These are phyloP conservation scores for Haplosporangium sp. DNA, from an alignment of 371 early-diverging fungal genomes.

Conservation along the genomic window DNA sequence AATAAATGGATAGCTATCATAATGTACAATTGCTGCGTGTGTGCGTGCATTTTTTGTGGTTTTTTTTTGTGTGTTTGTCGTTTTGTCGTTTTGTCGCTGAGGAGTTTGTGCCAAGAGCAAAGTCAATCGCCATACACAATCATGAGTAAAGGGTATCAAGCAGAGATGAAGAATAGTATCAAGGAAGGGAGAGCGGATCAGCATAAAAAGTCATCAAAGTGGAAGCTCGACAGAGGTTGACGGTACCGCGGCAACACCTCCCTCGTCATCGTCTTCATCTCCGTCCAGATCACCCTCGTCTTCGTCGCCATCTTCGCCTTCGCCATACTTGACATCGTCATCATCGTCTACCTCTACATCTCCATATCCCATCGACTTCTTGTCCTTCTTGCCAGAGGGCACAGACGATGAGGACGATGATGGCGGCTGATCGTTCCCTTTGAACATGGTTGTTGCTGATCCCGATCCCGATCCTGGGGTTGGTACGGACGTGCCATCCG, in stretches of 20 bases:
- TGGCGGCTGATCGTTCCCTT: background rate
- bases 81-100: no score
- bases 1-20: no score
- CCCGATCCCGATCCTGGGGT: background rate
- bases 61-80: no score
- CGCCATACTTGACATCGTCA: constrained; percentile 55
- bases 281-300: constrained; percentile 40
- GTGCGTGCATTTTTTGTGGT: no score
- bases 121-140: no score
- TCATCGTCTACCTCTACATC: constrained; percentile 54
- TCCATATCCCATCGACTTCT: constrained; percentile 29
- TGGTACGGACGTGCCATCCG: constrained; percentile 17
- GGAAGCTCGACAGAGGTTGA: constrained; percentile 49
- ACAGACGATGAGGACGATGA: no score
- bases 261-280: constrained; percentile 49
- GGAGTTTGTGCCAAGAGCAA: no score
- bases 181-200: no score
- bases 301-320: constrained; percentile 48
- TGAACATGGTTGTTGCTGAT: background rate
- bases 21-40: no score
- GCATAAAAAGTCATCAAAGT: constrained; percentile 7
- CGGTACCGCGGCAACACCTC: constrained; percentile 47
- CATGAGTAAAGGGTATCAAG: no score
- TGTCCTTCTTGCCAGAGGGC: background rate
- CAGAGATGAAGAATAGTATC: no score